Evolutionary conservation across 257 asterid genomes (phyloP), one percentile per base, ranked within the genome.

Genomic region (Solanum sparsipilum): DNA sequence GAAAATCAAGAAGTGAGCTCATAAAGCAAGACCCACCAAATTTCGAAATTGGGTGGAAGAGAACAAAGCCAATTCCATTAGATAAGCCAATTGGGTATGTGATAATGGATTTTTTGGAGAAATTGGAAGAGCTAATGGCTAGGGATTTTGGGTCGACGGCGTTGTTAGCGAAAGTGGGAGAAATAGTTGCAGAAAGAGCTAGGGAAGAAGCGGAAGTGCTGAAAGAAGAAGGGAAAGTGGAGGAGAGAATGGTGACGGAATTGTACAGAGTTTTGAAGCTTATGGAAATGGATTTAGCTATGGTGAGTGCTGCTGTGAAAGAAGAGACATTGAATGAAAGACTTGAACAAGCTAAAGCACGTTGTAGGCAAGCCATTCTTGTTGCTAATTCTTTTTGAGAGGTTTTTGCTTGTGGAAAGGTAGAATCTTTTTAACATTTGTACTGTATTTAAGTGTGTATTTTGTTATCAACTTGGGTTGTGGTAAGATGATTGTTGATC

Each of bases 31-130:
- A 95, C 88, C 98, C 98, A 9, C 93, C 91, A 0, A 96, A 96
- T 72, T 93, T 93, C 48, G 99, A 96, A 92, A 93, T 95, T n/a
- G 98, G 99, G 4, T 96, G 99, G 98, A 95, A 96, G 90, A 90
- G 98, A 65, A 96, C 95, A 0, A 94, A 93, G 90, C 95, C 94
- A 0, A 93, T 95, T 35, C 91, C 92, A 2, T 31, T 91, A 84
- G 98, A 96, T 93, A 92, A 93, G 95, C 98, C 98, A 1, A 92
- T 63, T 5, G 99, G 98, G 34, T 92, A 93, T 87, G 93, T 92
- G 88, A 89, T 95, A 8, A 96, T 95, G 98, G 98, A 95, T 74
- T 96, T 93, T 79, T 41, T 94, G 91, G 94, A 94, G 92, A 96
- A 96, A 88, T 87, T 94, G 86, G 94, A 91, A 89, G 94, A 89